These are phyloP conservation scores for Selenicereus undatus DNA, from an alignment of 148 eudicot species.

Conservation along the genomic window DNA sequence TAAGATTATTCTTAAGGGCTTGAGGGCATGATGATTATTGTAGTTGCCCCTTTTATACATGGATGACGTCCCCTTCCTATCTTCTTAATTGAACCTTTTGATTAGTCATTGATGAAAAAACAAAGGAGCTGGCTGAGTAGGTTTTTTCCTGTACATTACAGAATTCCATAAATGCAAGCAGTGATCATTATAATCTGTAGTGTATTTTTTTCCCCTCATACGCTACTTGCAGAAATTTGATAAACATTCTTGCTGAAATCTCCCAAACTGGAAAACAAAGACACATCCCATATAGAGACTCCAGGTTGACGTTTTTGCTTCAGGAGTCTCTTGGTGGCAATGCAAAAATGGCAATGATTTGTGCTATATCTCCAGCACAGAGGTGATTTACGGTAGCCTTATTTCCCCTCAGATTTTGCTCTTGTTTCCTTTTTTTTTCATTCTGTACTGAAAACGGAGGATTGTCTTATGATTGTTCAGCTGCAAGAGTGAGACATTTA, in stretches of 20 bases:
- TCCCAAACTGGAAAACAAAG: constrained; percentile 97
- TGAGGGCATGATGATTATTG: too few relatives aligned
- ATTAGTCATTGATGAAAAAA: too few relatives aligned
- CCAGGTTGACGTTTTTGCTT: constrained; percentile 86
- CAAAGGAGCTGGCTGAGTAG: neutral
- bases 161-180: too few relatives aligned
- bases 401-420: neutral
- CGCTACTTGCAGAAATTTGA: constrained; percentile 72
- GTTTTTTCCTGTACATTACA: neutral
- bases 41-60: too few relatives aligned
- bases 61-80: too few relatives aligned
- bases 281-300: constrained; percentile 96
- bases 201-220: constrained; percentile 9
- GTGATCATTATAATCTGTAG: neutral
- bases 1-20: too few relatives aligned
- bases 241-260: constrained; percentile 92
- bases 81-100: too few relatives aligned
- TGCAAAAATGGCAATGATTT: constrained; percentile 96
- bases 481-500: constrained; percentile 87
- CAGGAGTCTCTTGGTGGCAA: constrained; percentile 99
- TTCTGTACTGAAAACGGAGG: neutral
- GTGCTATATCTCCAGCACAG: constrained; percentile 87
- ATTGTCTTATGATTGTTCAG: constrained; percentile 36
- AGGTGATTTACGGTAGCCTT: constrained; percentile 42
- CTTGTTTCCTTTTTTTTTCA: neutral